Percentiles rank a stretch among this genome's conserved stretches.
phyloP scores from a whole-genome alignment of 805 yeast genomes.

The Kazachstania africana region DNA sequence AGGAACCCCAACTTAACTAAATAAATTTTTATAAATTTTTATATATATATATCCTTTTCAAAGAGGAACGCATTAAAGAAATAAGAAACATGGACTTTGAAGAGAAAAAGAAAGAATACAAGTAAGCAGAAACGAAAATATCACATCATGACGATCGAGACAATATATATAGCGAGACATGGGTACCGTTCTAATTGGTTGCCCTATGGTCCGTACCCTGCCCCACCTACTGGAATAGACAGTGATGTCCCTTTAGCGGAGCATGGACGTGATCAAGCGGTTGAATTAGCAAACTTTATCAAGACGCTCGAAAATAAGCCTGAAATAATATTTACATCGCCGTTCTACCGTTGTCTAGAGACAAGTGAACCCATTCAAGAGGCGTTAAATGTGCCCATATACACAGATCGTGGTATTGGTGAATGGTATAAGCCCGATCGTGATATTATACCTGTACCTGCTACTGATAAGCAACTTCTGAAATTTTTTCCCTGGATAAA shows the following conservation, averaged over 20 bases:
- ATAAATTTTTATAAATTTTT: no score
- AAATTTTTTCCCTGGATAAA: slow-evolving; percentile 44
- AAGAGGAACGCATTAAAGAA: no score
- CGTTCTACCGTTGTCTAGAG: slow-evolving; percentile 85
- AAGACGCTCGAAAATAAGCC: slow-evolving; percentile 37
- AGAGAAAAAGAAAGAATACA: no score
- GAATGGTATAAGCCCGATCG: slow-evolving; percentile 84
- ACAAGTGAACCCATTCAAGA: slow-evolving; percentile 67
- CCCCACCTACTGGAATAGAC: slow-evolving; percentile 80
- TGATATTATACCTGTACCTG: slow-evolving; percentile 61
- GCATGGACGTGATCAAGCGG: slow-evolving; percentile 84
- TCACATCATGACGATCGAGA: slow-evolving; percentile 32
- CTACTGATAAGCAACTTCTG: slow-evolving; percentile 36
- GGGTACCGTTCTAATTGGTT: slow-evolving; percentile 90
- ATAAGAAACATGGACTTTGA: no score
- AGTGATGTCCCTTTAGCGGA: slow-evolving; percentile 83
- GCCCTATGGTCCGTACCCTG: slow-evolving; percentile 54
- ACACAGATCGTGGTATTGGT: slow-evolving; percentile 75
- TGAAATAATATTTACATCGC: slow-evolving; percentile 63
- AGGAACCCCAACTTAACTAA: no score
- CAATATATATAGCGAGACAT: slow-evolving; percentile 66
- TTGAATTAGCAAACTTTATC: slow-evolving; percentile 59
- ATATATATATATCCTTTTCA: no score
- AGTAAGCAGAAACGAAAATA: no score
- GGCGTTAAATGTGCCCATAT: slow-evolving; percentile 45